Base-by-base conservation (phyloP, 495 filamentous ascomycete genomes). In the Hypoxylon lienhwacheense region DNA sequence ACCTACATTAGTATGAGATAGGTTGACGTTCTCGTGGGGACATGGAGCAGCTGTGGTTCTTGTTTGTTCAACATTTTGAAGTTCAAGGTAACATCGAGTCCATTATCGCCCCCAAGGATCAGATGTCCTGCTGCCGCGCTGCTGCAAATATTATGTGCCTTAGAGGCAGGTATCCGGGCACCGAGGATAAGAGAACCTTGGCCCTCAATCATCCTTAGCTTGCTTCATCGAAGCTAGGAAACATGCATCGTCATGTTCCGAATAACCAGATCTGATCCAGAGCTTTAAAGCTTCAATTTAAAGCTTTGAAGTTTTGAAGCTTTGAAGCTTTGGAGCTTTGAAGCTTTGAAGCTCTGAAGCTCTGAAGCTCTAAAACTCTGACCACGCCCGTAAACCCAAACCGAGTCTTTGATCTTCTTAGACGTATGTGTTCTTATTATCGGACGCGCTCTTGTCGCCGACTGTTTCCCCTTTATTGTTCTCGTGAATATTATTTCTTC, bases 1-100 rank as follows among this genome's bases (percentile, higher is more conserved):
- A 41, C 21, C 15, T 53, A 37, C 8, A 32, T 36, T 44, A 10
- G 20, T 41, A 51, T 33, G 15, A 36, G 44, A 36, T 19, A 22
- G 39, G n/a, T n/a, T n/a, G n/a, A n/a, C n/a, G n/a, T n/a, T 55
- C 51, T 61, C 40, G 46, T 61, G 51, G 57, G 51, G 33, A n/a
- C 7, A 31, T 31, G 28, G 28, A 32, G 56, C 44, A 46, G 33
- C 35, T 47, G 17, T 22, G 36, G 28, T 49, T n/a, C n/a, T 29
- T 54, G 14, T 22, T 47, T 14, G 29, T 42, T 48, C 20, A 46
- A 31, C 49, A 26, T 40, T 32, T 48, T 36, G 44, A 54, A 49
- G 49, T 53, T 28, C 17, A 32, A 49, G 48, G 56, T 59, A 37
- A 48, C 56, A 59, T 49, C 20, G 16, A 54, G 45, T 5, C 22